Percentiles rank a stretch among this genome's conserved stretches.
Conservation (phyloP, 2,329 filamentous ascomycete species). For the Endocalyx cinctus region DNA sequence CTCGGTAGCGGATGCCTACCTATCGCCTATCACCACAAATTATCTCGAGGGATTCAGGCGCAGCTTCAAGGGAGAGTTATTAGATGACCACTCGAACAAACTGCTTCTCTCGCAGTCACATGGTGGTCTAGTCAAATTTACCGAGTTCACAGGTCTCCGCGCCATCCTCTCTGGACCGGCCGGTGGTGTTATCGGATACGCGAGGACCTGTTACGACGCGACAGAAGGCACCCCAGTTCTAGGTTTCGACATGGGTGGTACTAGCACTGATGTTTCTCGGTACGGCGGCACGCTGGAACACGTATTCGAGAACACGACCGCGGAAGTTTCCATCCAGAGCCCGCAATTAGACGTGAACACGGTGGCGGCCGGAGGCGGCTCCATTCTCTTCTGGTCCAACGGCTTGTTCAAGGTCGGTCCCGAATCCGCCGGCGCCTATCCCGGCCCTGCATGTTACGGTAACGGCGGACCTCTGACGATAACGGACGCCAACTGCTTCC, state of each 20-base stretch:
- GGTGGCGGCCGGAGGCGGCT: constrained; percentile 69
- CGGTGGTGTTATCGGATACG: constrained; percentile 71
- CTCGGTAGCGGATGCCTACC: constrained; percentile 66
- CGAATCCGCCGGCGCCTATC: constrained; percentile 66
- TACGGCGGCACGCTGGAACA: constrained; percentile 47
- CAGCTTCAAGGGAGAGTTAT: constrained; percentile 30
- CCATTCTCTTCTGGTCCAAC: constrained; percentile 65
- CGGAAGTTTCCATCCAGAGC: constrained; percentile 73
- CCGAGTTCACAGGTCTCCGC: constrained; percentile 62
- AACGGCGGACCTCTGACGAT: constrained; percentile 68
- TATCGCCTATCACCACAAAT: constrained; percentile 70
- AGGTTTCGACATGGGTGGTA: constrained; percentile 72
- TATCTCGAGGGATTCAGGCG: constrained; percentile 48
- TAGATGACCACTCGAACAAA: constrained; percentile 47
- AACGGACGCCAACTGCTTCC: constrained; percentile 66
- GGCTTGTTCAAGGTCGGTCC: constrained; percentile 70
- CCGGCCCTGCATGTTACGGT: constrained; percentile 70
- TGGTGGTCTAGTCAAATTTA: constrained; percentile 53
- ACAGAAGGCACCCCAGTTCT: constrained; percentile 66
- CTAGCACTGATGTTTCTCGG: constrained; percentile 68
- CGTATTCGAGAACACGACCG: constrained; percentile 70
- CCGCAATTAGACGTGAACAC: constrained; percentile 76
- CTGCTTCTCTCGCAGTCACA: constrained; percentile 62
- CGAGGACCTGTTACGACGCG: constrained; percentile 66
- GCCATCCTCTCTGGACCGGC: constrained; percentile 67